Evolutionary conservation across 2,329 filamentous ascomycete species (phyloP).

Genomic region (Fusarium sp.): DNA sequence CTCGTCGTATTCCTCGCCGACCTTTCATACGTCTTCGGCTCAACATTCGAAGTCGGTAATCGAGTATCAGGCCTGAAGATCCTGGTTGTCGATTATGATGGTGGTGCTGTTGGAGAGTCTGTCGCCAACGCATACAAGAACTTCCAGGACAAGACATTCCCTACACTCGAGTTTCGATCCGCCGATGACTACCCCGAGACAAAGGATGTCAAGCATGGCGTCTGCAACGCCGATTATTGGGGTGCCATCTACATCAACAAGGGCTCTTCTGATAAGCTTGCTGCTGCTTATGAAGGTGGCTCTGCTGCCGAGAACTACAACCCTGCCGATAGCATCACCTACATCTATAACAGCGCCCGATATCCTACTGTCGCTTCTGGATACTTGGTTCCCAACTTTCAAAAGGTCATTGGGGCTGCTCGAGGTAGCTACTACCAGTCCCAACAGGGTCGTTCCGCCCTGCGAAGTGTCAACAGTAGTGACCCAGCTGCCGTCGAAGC

Average conservation of each 20-base stretch:
- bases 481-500: conserved; percentile 41
- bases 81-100: conserved; percentile 46
- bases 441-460: conserved; percentile 29
- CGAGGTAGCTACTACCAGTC: conserved; percentile 42
- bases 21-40: conserved; percentile 49
- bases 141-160: conserved; percentile 45
- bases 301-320: conserved; percentile 44
- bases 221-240: conserved; percentile 52
- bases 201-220: conserved; percentile 43
- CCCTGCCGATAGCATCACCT: conserved; percentile 45
- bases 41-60: conserved; percentile 39
- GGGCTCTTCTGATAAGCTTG: conserved; percentile 46
- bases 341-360: conserved; percentile 50
- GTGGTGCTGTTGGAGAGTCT: conserved; percentile 46
- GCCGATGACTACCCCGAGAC: conserved; percentile 41
- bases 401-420: conserved; percentile 40
- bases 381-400: conserved; percentile 43
- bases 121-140: conserved; percentile 47
- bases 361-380: conserved; percentile 47
- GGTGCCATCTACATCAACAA: conserved; percentile 48
- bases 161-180: conserved; percentile 44
- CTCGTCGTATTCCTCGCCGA: conserved; percentile 38
- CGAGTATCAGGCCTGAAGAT: conserved; percentile 43
- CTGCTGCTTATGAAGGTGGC: conserved; percentile 41
- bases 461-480: conserved; percentile 36